Conservation (phyloP, 176 grass and related monocot genomes). For the Hsuehochloa calcarea region DNA sequence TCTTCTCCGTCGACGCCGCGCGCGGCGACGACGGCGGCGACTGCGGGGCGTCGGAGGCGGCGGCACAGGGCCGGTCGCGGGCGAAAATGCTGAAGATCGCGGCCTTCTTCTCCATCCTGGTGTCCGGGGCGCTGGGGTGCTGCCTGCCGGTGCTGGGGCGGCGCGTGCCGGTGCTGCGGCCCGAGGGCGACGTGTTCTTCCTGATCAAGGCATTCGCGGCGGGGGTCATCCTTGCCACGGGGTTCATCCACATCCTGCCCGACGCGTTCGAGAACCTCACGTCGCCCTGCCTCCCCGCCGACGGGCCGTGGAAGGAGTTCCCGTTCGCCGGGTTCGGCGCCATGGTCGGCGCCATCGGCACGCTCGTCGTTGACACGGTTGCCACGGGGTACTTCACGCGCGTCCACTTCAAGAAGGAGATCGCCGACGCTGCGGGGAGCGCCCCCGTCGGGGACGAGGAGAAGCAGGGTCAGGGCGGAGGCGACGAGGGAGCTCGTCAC, state of each 20-base stretch:
- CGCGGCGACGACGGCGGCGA: neutral
- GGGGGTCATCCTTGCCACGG: conserved; percentile 56
- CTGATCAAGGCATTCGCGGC: conserved; percentile 62
- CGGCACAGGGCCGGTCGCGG: neutral
- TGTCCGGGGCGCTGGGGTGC: conserved; percentile 55
- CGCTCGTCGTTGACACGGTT: conserved; percentile 59
- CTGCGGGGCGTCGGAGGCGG: neutral
- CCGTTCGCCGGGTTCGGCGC: conserved; percentile 59
- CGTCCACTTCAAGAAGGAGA: conserved; percentile 6
- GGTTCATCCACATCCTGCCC: conserved; percentile 57
- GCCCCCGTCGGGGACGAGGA: conserved; percentile 21
- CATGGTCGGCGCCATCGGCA: conserved; percentile 64
- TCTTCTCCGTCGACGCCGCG: conserved; percentile 8
- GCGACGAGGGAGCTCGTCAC: neutral
- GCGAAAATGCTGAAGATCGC: conserved; percentile 42
- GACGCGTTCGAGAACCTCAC: conserved; percentile 49
- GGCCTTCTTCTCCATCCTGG: conserved; percentile 56
- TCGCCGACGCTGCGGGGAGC: neutral
- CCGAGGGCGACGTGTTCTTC: conserved; percentile 55
- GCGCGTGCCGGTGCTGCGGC: conserved; percentile 34
- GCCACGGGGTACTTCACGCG: conserved; percentile 62
- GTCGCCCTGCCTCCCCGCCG: conserved; percentile 16
- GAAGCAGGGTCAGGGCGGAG: neutral
- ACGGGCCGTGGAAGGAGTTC: conserved; percentile 39
- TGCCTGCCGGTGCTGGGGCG: conserved; percentile 42